phyloP scores from a whole-genome alignment of 345 rosid genomes.

The Camelina sativa region DNA sequence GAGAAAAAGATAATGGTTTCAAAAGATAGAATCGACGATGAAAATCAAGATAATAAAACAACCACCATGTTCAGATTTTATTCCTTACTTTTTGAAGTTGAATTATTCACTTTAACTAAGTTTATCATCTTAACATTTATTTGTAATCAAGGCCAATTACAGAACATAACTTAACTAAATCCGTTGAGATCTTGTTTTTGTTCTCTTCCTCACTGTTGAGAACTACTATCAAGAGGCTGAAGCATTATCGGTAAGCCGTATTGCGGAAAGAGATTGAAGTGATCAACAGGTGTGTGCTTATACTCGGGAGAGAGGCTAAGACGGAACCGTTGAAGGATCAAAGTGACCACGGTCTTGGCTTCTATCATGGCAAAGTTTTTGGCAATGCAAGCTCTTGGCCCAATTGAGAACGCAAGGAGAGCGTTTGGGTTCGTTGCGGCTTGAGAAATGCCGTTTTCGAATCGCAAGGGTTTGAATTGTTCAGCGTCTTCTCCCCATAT shows the following conservation, averaged over 20 bases:
- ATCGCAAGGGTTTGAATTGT: constrained; percentile 59
- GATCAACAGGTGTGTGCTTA: constrained; percentile 43
- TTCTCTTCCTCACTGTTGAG: neutral
- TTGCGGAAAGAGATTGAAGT: constrained; percentile 42
- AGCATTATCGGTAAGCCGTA: constrained; percentile 45
- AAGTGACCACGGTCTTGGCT: constrained; percentile 42
- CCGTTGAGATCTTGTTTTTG: neutral
- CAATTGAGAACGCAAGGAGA: constrained; percentile 48
- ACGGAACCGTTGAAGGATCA: constrained; percentile 43
- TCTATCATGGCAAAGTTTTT: constrained; percentile 53
- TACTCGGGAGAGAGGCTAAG: constrained; percentile 46
- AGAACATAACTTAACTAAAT: neutral
- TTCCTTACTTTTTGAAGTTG: neutral
- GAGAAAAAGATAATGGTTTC: neutral
- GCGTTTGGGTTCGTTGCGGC: constrained; percentile 52
- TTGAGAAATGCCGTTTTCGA: constrained; percentile 43
- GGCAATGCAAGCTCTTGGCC: constrained; percentile 62
- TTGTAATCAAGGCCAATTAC: neutral
- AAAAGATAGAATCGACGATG: constrained; percentile 30
- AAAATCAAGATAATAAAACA: neutral
- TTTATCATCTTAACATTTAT: neutral
- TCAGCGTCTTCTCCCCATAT: constrained; percentile 66
- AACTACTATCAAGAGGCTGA: constrained; percentile 29
- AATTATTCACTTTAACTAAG: neutral
- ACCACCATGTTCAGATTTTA: too few species aligned